Conservation (phyloP, 1,284 basidiomycete species). For the Cerrena zonata region DNA sequence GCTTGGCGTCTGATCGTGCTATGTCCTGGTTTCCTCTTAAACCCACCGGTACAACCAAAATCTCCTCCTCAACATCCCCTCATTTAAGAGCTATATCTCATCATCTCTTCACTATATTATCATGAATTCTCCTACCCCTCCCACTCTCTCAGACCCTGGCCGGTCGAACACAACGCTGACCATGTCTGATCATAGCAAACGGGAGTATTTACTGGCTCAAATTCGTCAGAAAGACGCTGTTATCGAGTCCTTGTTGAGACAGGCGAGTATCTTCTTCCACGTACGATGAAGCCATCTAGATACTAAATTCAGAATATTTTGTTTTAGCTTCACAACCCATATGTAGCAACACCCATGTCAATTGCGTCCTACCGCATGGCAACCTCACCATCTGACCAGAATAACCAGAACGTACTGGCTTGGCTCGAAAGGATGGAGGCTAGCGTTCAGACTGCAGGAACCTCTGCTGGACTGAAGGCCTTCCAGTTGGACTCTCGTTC, state of each 20-base stretch:
- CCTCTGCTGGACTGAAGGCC: conserved; percentile 26
- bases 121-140: conserved; percentile 5
- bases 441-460: conserved; percentile 29
- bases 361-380: conserved; percentile 72
- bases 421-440: conserved; percentile 56
- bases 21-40: not conserved
- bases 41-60: not conserved
- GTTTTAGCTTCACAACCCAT: conserved; percentile 67
- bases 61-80: not conserved
- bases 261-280: conserved; percentile 39
- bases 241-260: conserved; percentile 75
- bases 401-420: conserved; percentile 61
- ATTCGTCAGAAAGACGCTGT: conserved; percentile 78
- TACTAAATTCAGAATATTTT: conserved; percentile 2
- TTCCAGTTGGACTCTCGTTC: conserved; percentile 40
- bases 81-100: not conserved
- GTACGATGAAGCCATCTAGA: not conserved
- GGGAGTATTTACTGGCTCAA: conserved; percentile 74
- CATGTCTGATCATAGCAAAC: conserved; percentile 51
- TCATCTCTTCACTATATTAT: conserved; percentile 1
- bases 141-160: conserved; percentile 7
- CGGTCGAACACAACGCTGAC: conserved; percentile 30
- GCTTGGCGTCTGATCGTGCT: conserved; percentile 7
- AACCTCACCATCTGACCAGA: conserved; percentile 63
- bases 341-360: conserved; percentile 67